phyloP scores from a whole-genome alignment of 2,329 filamentous ascomycete species.

The Metarhizium humberi region DNA sequence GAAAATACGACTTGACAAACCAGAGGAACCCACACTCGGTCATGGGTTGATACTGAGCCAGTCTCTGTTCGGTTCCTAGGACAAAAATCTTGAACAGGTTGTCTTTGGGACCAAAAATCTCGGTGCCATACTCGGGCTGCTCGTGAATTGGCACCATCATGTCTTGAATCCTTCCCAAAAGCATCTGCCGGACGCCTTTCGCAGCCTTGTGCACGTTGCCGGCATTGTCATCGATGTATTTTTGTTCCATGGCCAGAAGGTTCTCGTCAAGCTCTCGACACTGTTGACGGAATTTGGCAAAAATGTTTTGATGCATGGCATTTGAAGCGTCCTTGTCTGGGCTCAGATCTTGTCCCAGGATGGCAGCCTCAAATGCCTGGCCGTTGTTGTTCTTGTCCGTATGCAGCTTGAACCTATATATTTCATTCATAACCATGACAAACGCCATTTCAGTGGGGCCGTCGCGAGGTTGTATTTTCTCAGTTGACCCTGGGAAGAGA shows the following conservation, averaged over 20 bases:
- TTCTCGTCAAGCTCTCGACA: constrained; percentile 33
- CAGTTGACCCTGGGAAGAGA: constrained; percentile 42
- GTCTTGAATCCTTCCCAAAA: constrained; percentile 39
- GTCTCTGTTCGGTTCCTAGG: constrained; percentile 36
- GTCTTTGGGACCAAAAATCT: constrained; percentile 39
- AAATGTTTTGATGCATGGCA: constrained; percentile 5
- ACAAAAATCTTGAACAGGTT: constrained; percentile 47
- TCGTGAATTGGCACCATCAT: constrained; percentile 37
- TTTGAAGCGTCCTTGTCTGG: constrained; percentile 14
- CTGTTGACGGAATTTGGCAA: constrained; percentile 32
- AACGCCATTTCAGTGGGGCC: constrained; percentile 55
- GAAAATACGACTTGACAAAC: constrained; percentile 46
- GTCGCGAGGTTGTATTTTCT: constrained; percentile 40
- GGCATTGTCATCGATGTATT: constrained; percentile 40
- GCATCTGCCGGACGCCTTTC: constrained; percentile 33
- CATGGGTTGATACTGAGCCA: constrained; percentile 32
- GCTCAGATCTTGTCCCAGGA: constrained; percentile 33
- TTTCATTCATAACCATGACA: constrained; percentile 38
- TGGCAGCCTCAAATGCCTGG: constrained; percentile 38
- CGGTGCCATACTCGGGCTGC: constrained; percentile 38
- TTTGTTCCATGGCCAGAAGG: constrained; percentile 36
- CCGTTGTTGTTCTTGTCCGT: constrained; percentile 31
- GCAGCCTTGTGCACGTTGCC: constrained; percentile 44
- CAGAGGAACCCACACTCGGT: constrained; percentile 41
- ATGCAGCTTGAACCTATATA: constrained; percentile 39